Conservation (phyloP, 164 flowering plant genomes). For the Umbilicus rupestris region DNA sequence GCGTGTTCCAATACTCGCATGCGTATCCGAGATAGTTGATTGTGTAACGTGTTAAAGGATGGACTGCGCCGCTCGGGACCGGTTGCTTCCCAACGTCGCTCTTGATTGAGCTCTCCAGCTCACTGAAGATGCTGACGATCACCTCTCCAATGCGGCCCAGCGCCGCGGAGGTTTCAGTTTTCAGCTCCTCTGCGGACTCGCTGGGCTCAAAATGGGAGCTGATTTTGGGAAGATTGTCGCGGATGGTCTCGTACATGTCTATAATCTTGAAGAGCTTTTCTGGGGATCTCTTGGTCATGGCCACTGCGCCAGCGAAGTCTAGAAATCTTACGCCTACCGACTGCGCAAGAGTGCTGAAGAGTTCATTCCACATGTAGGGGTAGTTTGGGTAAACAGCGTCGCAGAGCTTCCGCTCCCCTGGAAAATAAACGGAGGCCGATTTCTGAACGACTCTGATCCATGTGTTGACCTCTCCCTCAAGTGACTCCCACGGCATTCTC, state of each 20-base stretch:
- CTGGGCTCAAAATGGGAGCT: conserved; percentile 1
- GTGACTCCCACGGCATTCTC: conserved; percentile 63
- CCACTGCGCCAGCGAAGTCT: conserved; percentile 60
- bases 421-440: conserved; percentile 30
- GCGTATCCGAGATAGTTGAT: conserved; percentile 52
- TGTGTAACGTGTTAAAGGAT: conserved; percentile 55
- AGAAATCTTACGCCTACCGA: conserved; percentile 36
- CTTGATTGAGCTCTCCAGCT: conserved; percentile 57
- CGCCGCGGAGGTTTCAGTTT: conserved; percentile 27
- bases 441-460: conserved; percentile 54
- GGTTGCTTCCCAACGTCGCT: conserved; percentile 39
- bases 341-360: conserved; percentile 29
- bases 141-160: conserved; percentile 44
- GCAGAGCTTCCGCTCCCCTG: conserved; percentile 40
- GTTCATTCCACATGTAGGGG: conserved; percentile 14
- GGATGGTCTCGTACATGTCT: conserved; percentile 65
- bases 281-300: conserved; percentile 46
- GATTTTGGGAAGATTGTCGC: conserved; percentile 18
- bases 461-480: conserved; percentile 42
- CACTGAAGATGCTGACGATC: conserved; percentile 45
- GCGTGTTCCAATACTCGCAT: conserved; percentile 43
- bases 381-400: conserved; percentile 33
- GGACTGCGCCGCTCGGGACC: conserved; percentile 61
- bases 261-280: conserved; percentile 72
- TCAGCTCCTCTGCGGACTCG: conserved; percentile 12